phyloP scores from a whole-genome alignment of 2,329 filamentous ascomycete genomes.

The Cladobotryum protrusum region DNA sequence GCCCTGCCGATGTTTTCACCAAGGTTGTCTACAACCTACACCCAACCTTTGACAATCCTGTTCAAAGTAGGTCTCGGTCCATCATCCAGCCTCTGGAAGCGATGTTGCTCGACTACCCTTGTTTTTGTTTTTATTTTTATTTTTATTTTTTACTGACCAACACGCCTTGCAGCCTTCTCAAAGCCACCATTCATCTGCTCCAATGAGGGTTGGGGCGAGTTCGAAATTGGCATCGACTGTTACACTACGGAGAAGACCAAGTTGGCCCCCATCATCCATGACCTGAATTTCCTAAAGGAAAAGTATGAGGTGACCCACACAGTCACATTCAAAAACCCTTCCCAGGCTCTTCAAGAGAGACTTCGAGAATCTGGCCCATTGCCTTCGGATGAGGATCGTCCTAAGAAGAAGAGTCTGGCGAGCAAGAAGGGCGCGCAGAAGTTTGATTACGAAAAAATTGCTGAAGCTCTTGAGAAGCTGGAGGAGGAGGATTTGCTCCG shows the following conservation, averaged over 20 bases:
- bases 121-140: background rate
- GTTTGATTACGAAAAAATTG: constrained; percentile 91
- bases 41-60: constrained; percentile 82
- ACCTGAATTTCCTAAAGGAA: constrained; percentile 81
- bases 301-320: constrained; percentile 78
- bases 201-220: constrained; percentile 98
- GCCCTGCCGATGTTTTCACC: constrained; percentile 78
- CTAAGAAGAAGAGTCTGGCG: constrained; percentile 55
- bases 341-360: constrained; percentile 70
- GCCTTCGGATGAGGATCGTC: constrained; percentile 62
- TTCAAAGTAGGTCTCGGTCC: constrained; percentile 64
- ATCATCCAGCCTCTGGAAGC: background rate
- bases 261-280: constrained; percentile 66
- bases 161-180: constrained; percentile 56
- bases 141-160: background rate
- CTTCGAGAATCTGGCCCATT: constrained; percentile 81
- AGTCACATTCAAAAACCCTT: constrained; percentile 88
- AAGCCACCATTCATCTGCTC: constrained; percentile 81
- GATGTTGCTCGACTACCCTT: background rate
- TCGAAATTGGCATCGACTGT: constrained; percentile 85
- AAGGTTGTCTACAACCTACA: constrained; percentile 92
- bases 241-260: constrained; percentile 84
- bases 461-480: constrained; percentile 82
- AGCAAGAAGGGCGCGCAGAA: constrained; percentile 72
- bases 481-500: constrained; percentile 89